A percentile compares a stretch with the other conserved stretches of the same genome.
Evolutionary conservation across 2,329 filamentous ascomycete species (phyloP).

Genomic region (Diplocarpon rosae): DNA sequence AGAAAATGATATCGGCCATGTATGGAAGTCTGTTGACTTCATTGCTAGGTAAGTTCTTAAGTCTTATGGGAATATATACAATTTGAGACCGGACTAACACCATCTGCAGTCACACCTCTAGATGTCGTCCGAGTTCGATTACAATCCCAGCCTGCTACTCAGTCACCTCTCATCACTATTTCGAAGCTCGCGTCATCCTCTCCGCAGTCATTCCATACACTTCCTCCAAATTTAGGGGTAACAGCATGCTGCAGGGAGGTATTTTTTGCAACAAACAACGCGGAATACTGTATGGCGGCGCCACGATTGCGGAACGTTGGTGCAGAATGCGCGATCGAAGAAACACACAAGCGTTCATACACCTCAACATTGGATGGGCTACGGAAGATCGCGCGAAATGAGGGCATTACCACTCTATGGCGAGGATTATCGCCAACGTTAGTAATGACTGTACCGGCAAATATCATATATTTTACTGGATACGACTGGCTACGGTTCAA

Average conservation of each 20-base stretch:
- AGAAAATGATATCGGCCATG: constrained; percentile 93
- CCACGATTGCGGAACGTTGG: constrained; percentile 24
- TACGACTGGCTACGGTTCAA: constrained; percentile 89
- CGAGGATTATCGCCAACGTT: constrained; percentile 88
- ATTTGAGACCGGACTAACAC: neutral
- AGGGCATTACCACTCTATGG: constrained; percentile 81
- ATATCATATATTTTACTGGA: constrained; percentile 97
- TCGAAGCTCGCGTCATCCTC: constrained; percentile 46
- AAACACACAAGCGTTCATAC: constrained; percentile 72
- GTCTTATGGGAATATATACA: neutral
- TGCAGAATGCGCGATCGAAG: constrained; percentile 73
- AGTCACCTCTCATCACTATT: constrained; percentile 38
- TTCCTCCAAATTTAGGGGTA: constrained; percentile 77
- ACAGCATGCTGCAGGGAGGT: constrained; percentile 94
- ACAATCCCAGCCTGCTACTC: constrained; percentile 61
- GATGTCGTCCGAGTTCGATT: constrained; percentile 93
- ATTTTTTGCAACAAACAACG: constrained; percentile 85
- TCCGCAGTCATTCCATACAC: constrained; percentile 45
- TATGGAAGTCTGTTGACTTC: constrained; percentile 85
- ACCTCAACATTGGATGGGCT: constrained; percentile 87
- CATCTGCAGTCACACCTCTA: constrained; percentile 68
- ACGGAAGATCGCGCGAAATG: constrained; percentile 88
- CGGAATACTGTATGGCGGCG: constrained; percentile 41
- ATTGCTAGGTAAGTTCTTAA: constrained; percentile 54
- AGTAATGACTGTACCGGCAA: constrained; percentile 85